These are phyloP conservation scores for Cornus florida DNA, from an alignment of 148 eudicot species.

Conservation along the genomic window DNA sequence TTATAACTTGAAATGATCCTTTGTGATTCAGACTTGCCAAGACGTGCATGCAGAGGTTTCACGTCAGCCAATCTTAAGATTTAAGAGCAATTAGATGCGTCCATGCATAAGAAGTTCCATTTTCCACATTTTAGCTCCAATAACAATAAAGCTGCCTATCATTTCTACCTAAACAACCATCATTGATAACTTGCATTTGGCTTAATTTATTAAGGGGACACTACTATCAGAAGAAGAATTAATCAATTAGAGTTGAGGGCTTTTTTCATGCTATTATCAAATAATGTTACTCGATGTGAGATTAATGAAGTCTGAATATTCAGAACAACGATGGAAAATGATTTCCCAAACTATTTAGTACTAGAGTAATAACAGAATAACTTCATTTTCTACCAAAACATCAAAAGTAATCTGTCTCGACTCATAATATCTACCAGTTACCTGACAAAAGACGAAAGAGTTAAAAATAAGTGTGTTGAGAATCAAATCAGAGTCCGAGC, in stretches of 20 bases:
- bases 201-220: neutral
- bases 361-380: too few relatives aligned
- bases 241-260: neutral
- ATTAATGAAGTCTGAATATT: too few relatives aligned
- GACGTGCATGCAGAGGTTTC: neutral
- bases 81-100: neutral
- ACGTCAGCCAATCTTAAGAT: neutral
- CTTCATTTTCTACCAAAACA: neutral
- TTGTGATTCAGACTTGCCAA: neutral
- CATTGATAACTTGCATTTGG: neutral
- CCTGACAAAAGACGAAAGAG: slow-evolving; percentile 78
- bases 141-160: too few relatives aligned
- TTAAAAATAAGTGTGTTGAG: slow-evolving; percentile 65
- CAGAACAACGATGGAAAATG: neutral
- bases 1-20: neutral
- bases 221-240: neutral
- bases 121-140: neutral
- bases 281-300: too few relatives aligned
- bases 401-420: too few relatives aligned
- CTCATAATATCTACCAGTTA: slow-evolving; percentile 12
- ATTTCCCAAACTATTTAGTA: neutral
- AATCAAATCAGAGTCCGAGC: slow-evolving; percentile 44
- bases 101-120: neutral
- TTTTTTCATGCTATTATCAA: neutral
- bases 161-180: too few relatives aligned